These are phyloP conservation scores for Phialophora chinensis DNA, from an alignment of 2,329 filamentous ascomycete species.

Conservation along the genomic window DNA sequence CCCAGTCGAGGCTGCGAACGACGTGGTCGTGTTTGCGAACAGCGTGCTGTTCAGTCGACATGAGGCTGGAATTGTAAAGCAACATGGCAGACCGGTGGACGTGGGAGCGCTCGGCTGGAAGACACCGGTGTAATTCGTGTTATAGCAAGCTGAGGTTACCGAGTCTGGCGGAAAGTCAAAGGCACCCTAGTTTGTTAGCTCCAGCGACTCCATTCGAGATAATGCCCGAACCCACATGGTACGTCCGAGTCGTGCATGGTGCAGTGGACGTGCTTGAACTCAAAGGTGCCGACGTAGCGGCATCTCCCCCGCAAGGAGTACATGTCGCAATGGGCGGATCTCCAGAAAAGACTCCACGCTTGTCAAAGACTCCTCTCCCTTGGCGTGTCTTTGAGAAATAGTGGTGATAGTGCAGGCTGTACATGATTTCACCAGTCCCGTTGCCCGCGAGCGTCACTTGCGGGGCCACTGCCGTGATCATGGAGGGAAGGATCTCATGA, in stretches of 20 bases:
- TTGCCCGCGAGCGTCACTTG: conserved; percentile 30
- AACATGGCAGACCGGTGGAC: conserved; percentile 33
- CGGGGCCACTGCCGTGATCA: conserved; percentile 37
- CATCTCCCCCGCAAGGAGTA: conserved; percentile 31
- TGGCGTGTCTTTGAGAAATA: conserved; percentile 31
- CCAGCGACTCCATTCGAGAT: not conserved
- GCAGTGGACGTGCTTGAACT: conserved; percentile 17
- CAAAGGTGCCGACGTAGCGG: not conserved
- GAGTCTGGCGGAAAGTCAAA: conserved; percentile 29
- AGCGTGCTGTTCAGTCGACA: conserved; percentile 26
- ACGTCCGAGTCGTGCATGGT: conserved; percentile 26
- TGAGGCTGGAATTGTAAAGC: conserved; percentile 33
- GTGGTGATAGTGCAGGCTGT: conserved; percentile 37
- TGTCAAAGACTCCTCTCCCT: conserved; percentile 31
- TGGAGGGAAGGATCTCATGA: conserved; percentile 31
- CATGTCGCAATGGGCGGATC: conserved; percentile 37
- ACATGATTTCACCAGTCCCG: conserved; percentile 31
- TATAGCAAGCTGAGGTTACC: conserved; percentile 28
- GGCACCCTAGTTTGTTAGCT: conserved; percentile 27
- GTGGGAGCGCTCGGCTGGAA: conserved; percentile 24
- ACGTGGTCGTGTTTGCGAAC: conserved; percentile 22
- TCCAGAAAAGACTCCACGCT: conserved; percentile 35
- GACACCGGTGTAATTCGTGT: conserved; percentile 33
- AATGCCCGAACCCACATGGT: conserved; percentile 23
- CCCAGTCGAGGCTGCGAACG: conserved; percentile 29